Percentiles rank a stretch among this genome's conserved stretches.
These are phyloP conservation scores for Talaromyces sp. DNA, from an alignment of 2,329 filamentous ascomycete species.

Conservation along the genomic window DNA sequence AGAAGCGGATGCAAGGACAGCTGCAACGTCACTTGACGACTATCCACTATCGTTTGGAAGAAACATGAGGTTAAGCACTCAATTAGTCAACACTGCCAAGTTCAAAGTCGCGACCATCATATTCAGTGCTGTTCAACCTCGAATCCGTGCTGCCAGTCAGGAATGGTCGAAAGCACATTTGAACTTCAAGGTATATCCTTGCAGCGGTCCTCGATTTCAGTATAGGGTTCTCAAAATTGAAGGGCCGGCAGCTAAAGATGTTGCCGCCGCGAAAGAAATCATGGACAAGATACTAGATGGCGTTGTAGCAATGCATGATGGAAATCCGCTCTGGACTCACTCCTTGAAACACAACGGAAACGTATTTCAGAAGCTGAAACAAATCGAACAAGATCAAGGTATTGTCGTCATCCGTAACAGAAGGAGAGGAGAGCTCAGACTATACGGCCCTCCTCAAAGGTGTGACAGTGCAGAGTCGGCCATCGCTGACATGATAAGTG, in stretches of 20 bases:
- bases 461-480: not conserved
- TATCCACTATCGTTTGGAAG: conserved; percentile 30
- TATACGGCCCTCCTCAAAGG: not conserved
- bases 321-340: conserved; percentile 20
- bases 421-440: not conserved
- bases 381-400: not conserved
- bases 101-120: conserved; percentile 39
- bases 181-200: conserved; percentile 22
- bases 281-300: conserved; percentile 37
- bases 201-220: conserved; percentile 18
- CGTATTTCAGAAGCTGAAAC: not conserved
- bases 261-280: conserved; percentile 32
- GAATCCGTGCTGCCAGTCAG: conserved; percentile 7
- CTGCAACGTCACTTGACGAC: conserved; percentile 34
- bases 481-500: conserved; percentile 2
- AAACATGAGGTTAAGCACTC: conserved; percentile 35
- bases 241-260: conserved; percentile 29
- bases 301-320: conserved; percentile 21
- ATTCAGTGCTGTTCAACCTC: conserved; percentile 29
- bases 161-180: conserved; percentile 33
- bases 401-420: not conserved
- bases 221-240: conserved; percentile 40
- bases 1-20: conserved; percentile 34
- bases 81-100: conserved; percentile 36
- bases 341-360: not conserved